Conservation (phyloP, 331 rosid genomes). For the Saraca asoca region DNA sequence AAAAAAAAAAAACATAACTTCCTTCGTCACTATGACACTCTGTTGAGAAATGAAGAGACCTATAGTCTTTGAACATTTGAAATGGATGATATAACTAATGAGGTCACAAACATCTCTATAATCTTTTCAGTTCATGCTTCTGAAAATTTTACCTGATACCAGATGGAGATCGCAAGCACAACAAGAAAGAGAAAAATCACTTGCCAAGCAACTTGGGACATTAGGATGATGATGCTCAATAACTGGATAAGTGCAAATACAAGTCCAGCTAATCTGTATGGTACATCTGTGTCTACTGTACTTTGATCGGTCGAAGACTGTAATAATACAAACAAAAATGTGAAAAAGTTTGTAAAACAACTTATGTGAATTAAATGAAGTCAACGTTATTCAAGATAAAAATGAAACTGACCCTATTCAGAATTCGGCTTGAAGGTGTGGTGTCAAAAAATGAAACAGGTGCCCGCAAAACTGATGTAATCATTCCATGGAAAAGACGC, state of each 20-base stretch:
- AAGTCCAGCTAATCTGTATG: constrained; percentile 88
- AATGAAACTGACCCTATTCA: constrained; percentile 65
- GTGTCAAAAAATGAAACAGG: constrained; percentile 80
- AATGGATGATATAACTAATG: constrained; percentile 20
- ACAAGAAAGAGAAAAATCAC: constrained; percentile 69
- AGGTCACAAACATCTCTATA: background rate
- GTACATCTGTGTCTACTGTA: constrained; percentile 84
- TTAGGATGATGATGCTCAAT: constrained; percentile 70
- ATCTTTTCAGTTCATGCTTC: constrained; percentile 6
- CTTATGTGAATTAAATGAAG: constrained; percentile 1
- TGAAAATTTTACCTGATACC: constrained; percentile 74
- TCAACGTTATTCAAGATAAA: constrained; percentile 2
- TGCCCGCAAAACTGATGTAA: constrained; percentile 74
- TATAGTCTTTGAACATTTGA: constrained; percentile 1
- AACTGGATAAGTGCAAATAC: constrained; percentile 89
- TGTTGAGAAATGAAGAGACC: constrained; percentile 13
- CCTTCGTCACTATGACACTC: constrained; percentile 25
- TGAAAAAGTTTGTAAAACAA: constrained; percentile 5
- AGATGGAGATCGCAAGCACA: constrained; percentile 68
- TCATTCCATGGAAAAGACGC: constrained; percentile 73
- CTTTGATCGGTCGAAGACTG: constrained; percentile 96
- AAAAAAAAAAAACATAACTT: constrained; percentile 17
- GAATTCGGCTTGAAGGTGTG: constrained; percentile 85
- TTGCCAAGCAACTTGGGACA: constrained; percentile 94
- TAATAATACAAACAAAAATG: constrained; percentile 11